Conservation (phyloP, 2,329 filamentous ascomycete genomes). For the Paraphoma sp. region DNA sequence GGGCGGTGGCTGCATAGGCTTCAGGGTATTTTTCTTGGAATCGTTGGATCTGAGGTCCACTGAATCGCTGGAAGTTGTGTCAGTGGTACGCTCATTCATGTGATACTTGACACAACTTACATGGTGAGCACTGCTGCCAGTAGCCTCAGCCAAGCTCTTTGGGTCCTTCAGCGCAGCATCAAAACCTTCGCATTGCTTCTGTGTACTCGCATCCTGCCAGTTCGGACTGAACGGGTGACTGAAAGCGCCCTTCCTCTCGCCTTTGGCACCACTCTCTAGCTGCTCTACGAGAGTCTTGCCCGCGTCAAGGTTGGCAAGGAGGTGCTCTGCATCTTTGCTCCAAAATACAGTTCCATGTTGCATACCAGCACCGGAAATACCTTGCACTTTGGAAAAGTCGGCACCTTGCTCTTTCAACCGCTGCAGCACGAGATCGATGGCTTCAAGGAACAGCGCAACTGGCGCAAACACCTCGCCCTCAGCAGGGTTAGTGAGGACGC, state of each 20-base stretch:
- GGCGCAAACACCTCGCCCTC: conserved; percentile 93
- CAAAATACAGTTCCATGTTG: conserved; percentile 98
- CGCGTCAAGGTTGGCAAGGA: conserved; percentile 68
- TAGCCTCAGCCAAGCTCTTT: conserved; percentile 75
- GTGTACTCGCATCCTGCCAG: conserved; percentile 97
- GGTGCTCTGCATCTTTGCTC: conserved; percentile 71
- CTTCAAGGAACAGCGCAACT: conserved; percentile 93
- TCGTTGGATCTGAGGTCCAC: conserved; percentile 93
- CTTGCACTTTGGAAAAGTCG: conserved; percentile 76
- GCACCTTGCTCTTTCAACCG: conserved; percentile 73
- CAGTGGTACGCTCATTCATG: background rate
- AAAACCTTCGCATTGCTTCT: conserved; percentile 88
- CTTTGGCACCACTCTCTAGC: conserved; percentile 56
- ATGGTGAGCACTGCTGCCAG: conserved; percentile 94
- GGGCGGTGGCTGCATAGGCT: conserved; percentile 78
- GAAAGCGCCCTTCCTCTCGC: conserved; percentile 65
- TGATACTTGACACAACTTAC: conserved; percentile 60
- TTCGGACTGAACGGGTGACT: conserved; percentile 90
- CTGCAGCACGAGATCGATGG: conserved; percentile 81
- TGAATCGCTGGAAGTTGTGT: conserved; percentile 74
- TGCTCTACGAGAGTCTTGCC: conserved; percentile 73
- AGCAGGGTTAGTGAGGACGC: conserved; percentile 79
- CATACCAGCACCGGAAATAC: conserved; percentile 90
- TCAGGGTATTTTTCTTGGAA: conserved; percentile 81
- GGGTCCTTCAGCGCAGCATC: conserved; percentile 73